A percentile compares a stretch with the other conserved stretches of the same genome.
Conservation (phyloP, 768 basidiomycete species). For the Russula griseocarnosa region DNA sequence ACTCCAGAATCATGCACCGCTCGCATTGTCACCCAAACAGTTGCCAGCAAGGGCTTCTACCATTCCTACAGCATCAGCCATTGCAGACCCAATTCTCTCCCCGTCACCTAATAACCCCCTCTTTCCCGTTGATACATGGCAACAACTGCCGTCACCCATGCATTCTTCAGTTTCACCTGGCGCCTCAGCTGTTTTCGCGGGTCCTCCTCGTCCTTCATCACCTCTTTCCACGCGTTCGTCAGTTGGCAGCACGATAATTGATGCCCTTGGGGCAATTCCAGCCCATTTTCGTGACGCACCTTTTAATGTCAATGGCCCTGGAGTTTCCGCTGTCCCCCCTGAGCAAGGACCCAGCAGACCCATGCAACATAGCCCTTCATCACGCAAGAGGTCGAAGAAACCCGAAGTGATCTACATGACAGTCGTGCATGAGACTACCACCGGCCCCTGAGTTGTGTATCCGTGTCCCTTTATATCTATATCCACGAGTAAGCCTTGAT, state of each 20-base stretch:
- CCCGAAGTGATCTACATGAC: conserved; percentile 25
- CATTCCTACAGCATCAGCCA: not conserved
- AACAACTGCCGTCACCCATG: conserved; percentile 4
- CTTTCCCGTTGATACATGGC: conserved; percentile 21
- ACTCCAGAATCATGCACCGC: not conserved
- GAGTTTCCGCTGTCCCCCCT: conserved; percentile 4
- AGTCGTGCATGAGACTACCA: conserved; percentile 24
- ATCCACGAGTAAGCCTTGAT: not conserved
- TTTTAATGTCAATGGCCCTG: conserved; percentile 5
- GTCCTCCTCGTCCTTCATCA: conserved; percentile 9
- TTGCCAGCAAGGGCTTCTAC: not conserved
- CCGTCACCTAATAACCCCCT: conserved; percentile 9
- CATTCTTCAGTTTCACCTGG: conserved; percentile 4
- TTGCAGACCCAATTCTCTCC: conserved; percentile 6
- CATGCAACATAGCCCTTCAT: conserved; percentile 3
- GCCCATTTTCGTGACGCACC: conserved; percentile 17
- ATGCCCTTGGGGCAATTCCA: conserved; percentile 24
- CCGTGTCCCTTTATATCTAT: not conserved
- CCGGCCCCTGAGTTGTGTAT: not conserved
- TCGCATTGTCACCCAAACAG: not conserved
- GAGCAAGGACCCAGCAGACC: conserved; percentile 1
- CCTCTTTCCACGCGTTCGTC: conserved; percentile 16
- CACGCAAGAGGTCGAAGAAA: conserved; percentile 12
- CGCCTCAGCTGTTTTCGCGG: not conserved
- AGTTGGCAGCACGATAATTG: conserved; percentile 20